Evolutionary conservation across 2,329 filamentous ascomycete species (phyloP), one percentile per base, ranked within the genome.

Genomic region (Coleophoma cylindrospora): DNA sequence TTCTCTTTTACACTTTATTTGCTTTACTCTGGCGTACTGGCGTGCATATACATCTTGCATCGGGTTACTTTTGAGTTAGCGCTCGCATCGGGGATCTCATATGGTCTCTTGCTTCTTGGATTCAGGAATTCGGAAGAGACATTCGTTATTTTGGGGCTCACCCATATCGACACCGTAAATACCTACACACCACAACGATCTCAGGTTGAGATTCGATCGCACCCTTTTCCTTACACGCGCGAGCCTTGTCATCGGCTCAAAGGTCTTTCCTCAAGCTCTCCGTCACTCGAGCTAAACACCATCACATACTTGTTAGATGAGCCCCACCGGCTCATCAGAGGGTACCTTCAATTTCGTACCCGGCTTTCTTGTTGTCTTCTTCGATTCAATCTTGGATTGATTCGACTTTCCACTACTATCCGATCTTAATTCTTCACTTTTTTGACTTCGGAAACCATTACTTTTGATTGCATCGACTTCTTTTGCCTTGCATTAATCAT

Each of bases 101-200:
- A 33, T 27, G 19, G 15, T 53, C 53, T 46, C 44, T 49, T 53
- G 51, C 48, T 58, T 62, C 58, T 62, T 61, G 61, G 60, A 62
- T 63, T 44, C 60, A 56, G 59, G 60, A 56, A 63, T 61, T 57
- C 61, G 58, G 54, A 55, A 55, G 57, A 13, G 55, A 57, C 57
- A 57, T 54, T 60, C 53, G 49, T 61, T 61, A 19, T 19, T 17
- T 33, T 15, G 14, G 33, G 15, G 12, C 10, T n/a, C 11, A 13
- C 14, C 15, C 32, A 12, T 14, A 37, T 8, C 15, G 14, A 12
- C 33, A 37, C 19, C 33, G 4, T 19, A 22, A 13, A 19, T 32
- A 22, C 45, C 21, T 19, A 38, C 45, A 22, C 27, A 46, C 32
- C 12, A 40, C 12, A 47, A 47, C 17, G 21, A 38, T 37, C 34